Conservation (phyloP, 2,329 filamentous ascomycete genomes). For the Ascocoryne sarcoides region DNA sequence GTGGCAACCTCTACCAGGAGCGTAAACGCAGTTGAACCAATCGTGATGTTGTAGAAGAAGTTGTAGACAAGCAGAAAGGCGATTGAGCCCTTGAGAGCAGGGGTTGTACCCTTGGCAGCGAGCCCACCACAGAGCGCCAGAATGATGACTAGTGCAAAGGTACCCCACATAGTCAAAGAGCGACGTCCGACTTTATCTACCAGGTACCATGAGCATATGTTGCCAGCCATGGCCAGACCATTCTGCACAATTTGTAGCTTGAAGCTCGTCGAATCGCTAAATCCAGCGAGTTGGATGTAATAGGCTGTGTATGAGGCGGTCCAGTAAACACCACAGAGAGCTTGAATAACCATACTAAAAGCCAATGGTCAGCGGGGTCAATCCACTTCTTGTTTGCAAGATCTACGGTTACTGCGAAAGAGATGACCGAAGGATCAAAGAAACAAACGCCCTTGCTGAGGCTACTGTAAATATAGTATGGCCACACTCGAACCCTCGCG, state of each 20-base stretch:
- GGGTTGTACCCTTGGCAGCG: constrained; percentile 1
- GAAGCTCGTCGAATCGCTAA: constrained; percentile 29
- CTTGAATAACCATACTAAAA: constrained; percentile 12
- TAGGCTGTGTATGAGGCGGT: constrained; percentile 29
- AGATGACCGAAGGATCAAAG: no score
- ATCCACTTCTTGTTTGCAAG: no score
- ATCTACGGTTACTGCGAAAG: no score
- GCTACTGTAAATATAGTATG: no score
- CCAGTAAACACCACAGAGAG: constrained; percentile 20
- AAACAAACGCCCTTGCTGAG: no score
- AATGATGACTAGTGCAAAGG: constrained; percentile 3
- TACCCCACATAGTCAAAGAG: constrained; percentile 5
- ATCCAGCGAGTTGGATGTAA: constrained; percentile 34
- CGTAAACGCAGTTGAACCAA: constrained; percentile 29
- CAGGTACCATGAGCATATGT: constrained; percentile 13
- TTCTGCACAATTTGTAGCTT: constrained; percentile 31
- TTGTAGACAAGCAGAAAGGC: constrained; percentile 8
- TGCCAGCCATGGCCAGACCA: constrained; percentile 31
- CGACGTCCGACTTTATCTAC: constrained; percentile 10
- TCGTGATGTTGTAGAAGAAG: constrained; percentile 27
- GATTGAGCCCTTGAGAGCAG: constrained; percentile 1
- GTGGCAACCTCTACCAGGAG: constrained; percentile 20
- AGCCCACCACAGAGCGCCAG: constrained; percentile 4
- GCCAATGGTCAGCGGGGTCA: no score
- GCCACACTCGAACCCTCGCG: no score